Base-by-base conservation (phyloP, 352 stramenopile genomes). In the Globisporangium emineosum region DNA sequence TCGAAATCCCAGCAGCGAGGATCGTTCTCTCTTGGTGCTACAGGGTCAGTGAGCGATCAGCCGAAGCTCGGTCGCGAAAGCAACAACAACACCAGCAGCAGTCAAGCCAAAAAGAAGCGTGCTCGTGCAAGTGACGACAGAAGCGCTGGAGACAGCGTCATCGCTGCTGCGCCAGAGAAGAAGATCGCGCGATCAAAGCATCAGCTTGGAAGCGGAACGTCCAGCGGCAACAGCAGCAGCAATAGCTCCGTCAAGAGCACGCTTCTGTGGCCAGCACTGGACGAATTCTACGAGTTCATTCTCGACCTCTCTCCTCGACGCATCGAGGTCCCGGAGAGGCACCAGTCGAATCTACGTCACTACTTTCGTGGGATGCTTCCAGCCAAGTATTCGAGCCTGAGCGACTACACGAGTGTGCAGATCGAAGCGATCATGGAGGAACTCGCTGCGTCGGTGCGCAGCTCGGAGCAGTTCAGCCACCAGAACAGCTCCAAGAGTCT, bases 281-380 rank as follows among this genome's bases (percentile, higher is more conserved):
- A 93, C 45, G 79, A 90, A 1, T 91, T 93, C 35, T 91, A 91
- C 64, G 77, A 86, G 45, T 89, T 89, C 54, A 54, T 94, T 13
- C 56, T 94, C n/a, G 70, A 84, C 29, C 50, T 93, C 15, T 83
- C 78, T 15, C 81, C 83, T 21, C 75, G 57, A 7, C 75, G 77
- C 25, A 67, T 84, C 51, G 72, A 69, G 50, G 57, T 60, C n/a
- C 77, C 64, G 7, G 70, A 75, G 13, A 68, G 66, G 5, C 72
- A 57, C 65, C 47, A 70, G 64, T 55, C 69, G 7, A 64, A 63
- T 37, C 66, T 91, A 4, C 49, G 66, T 10, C 70, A 67, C 9
- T 83, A 81, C 59, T 53, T 43, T 35, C 62, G 64, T 32, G 53
- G 53, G 10, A 78, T 75, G 19, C 69, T 90, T 2, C 86, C 79